Evolutionary conservation across 2,329 filamentous ascomycete genomes (phyloP).

Genomic region (Cordyceps cateniannulata): DNA sequence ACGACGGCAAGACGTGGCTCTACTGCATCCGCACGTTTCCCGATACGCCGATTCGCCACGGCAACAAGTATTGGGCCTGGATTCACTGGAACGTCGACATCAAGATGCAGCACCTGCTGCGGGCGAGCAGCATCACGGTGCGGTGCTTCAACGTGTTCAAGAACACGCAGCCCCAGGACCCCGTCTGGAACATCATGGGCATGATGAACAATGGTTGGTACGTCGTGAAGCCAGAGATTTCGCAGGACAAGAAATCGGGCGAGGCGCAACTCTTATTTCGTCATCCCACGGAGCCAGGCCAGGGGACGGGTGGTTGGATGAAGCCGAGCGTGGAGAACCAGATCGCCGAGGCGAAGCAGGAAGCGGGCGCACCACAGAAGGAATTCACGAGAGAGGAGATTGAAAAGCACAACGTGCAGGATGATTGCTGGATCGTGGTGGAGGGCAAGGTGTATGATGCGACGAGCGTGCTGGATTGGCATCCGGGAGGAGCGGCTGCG

Average conservation of each 20-base stretch:
- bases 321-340: constrained; percentile 37
- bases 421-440: constrained; percentile 49
- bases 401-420: constrained; percentile 40
- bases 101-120: constrained; percentile 31
- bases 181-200: constrained; percentile 42
- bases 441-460: constrained; percentile 46
- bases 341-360: constrained; percentile 37
- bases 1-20: constrained; percentile 37
- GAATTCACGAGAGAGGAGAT: constrained; percentile 33
- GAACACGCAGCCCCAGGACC: constrained; percentile 40
- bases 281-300: constrained; percentile 39
- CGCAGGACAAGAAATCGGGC: constrained; percentile 24
- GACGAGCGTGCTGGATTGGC: constrained; percentile 40
- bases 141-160: constrained; percentile 44
- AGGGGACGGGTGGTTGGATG: constrained; percentile 44
- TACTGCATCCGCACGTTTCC: constrained; percentile 32
- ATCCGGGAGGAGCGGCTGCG: constrained; percentile 41
- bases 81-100: constrained; percentile 46
- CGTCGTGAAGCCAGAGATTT: constrained; percentile 32
- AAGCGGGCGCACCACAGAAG: constrained; percentile 33
- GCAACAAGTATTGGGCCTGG: constrained; percentile 48
- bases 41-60: constrained; percentile 41
- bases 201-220: constrained; percentile 52
- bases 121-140: constrained; percentile 36
- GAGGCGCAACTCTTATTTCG: constrained; percentile 33